Evolutionary conservation across 306 rosid species (phyloP).

Genomic region (Quillaja saponaria): DNA sequence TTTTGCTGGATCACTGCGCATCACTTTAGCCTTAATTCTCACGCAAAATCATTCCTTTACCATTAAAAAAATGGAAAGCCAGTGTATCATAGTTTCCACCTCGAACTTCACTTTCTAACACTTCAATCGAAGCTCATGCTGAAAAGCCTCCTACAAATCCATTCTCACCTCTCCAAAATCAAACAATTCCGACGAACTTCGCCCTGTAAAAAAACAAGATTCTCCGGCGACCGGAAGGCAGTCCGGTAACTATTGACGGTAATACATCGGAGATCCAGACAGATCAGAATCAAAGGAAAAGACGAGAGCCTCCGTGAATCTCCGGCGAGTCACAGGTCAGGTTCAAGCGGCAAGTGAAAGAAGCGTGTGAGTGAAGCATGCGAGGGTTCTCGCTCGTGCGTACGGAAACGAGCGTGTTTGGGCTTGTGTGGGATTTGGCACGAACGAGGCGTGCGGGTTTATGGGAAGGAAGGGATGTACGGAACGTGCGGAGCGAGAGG

Average conservation of each 20-base stretch:
- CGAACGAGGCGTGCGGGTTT: constrained; percentile 61
- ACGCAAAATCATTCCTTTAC: constrained; percentile 1
- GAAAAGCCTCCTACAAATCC: constrained; percentile 30
- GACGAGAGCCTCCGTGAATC: constrained; percentile 7
- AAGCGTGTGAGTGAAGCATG: constrained; percentile 67
- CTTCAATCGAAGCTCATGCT: constrained; percentile 9
- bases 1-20: not conserved
- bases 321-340: constrained; percentile 35
- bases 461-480: not conserved
- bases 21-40: not conserved
- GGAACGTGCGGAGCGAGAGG: constrained; percentile 11
- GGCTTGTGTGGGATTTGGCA: constrained; percentile 57
- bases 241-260: constrained; percentile 11
- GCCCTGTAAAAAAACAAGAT: not conserved
- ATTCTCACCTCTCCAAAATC: constrained; percentile 19
- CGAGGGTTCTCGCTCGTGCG: constrained; percentile 70
- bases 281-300: not conserved
- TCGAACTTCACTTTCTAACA: constrained; percentile 29
- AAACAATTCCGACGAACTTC: constrained; percentile 10
- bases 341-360: constrained; percentile 36
- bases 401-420: constrained; percentile 48
- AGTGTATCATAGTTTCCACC: not conserved
- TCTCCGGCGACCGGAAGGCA: constrained; percentile 50
- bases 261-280: not conserved
- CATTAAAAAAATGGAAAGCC: not conserved